Evolutionary conservation across 2,329 filamentous ascomycete genomes (phyloP).

Genomic region (Chrysoporthe deuterocubensis): DNA sequence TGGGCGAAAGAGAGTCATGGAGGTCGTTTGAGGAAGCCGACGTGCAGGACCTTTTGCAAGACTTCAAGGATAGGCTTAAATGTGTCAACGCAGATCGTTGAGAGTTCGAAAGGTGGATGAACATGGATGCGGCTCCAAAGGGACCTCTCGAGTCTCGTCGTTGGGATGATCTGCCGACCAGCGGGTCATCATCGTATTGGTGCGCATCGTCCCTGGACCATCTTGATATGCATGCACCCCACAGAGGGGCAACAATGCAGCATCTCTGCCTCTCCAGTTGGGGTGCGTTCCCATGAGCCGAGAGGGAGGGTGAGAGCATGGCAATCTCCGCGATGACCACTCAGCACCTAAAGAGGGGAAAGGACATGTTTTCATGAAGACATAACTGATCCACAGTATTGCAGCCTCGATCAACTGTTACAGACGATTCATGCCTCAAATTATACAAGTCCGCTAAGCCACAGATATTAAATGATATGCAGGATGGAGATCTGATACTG

Average conservation of each 20-base stretch:
- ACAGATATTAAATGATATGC: neutral
- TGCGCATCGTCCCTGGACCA: constrained; percentile 20
- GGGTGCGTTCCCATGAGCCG: constrained; percentile 19
- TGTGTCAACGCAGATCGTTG: neutral
- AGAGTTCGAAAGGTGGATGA: constrained; percentile 1
- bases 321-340: constrained; percentile 2
- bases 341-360: neutral
- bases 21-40: neutral
- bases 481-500: neutral
- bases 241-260: constrained; percentile 24
- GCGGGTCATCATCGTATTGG: constrained; percentile 20
- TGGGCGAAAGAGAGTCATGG: constrained; percentile 6
- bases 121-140: constrained; percentile 17
- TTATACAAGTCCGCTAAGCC: neutral
- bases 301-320: constrained; percentile 17
- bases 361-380: neutral
- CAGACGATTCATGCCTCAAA: neutral
- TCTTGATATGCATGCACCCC: constrained; percentile 24
- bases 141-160: neutral
- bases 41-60: constrained; percentile 1
- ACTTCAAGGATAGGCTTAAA: no score
- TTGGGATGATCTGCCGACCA: constrained; percentile 3
- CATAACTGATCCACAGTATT: neutral
- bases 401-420: neutral
- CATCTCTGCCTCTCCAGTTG: constrained; percentile 13